Evolutionary conservation across 2,329 filamentous ascomycete species (phyloP).

Genomic region (Coniosporium tulheliwenetii): DNA sequence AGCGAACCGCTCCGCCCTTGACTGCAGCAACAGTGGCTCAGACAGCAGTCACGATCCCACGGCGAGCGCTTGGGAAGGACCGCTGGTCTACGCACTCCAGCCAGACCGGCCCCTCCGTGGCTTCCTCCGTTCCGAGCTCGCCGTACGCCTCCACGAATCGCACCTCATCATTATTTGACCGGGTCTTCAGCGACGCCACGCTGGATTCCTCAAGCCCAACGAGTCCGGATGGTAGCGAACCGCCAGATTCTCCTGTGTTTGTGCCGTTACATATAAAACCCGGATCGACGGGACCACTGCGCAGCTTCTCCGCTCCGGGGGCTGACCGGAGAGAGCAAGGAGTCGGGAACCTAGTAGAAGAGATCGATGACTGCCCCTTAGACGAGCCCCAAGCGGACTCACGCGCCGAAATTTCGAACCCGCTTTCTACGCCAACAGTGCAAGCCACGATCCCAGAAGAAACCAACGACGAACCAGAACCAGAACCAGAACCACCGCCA

Average conservation of each 20-base stretch:
- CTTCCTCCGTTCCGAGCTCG: slow-evolving; percentile 67
- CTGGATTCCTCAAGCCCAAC: slow-evolving; percentile 58
- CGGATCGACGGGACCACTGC: no score
- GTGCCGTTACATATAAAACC: no score
- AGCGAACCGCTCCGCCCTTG: slow-evolving; percentile 25
- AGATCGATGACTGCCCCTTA: no score
- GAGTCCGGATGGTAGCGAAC: slow-evolving; percentile 58
- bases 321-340: no score
- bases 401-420: no score
- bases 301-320: no score
- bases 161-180: slow-evolving; percentile 65
- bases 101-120: slow-evolving; percentile 43
- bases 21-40: slow-evolving; percentile 47
- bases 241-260: slow-evolving; percentile 42
- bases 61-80: slow-evolving; percentile 26
- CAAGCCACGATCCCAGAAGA: slow-evolving; percentile 14
- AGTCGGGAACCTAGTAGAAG: no score
- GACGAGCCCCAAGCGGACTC: no score
- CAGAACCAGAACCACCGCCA: slow-evolving; percentile 6
- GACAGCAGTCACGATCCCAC: slow-evolving; percentile 42
- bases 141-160: slow-evolving; percentile 56
- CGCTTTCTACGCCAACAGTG: slow-evolving; percentile 2
- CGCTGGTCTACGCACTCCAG: slow-evolving; percentile 52
- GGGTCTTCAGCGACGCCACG: slow-evolving; percentile 39
- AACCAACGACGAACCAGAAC: slow-evolving; percentile 12